A percentile compares a stretch with the other conserved stretches of the same genome.
phyloP scores from a whole-genome alignment of 768 basidiomycete genomes.

The Mycena vulgaris region DNA sequence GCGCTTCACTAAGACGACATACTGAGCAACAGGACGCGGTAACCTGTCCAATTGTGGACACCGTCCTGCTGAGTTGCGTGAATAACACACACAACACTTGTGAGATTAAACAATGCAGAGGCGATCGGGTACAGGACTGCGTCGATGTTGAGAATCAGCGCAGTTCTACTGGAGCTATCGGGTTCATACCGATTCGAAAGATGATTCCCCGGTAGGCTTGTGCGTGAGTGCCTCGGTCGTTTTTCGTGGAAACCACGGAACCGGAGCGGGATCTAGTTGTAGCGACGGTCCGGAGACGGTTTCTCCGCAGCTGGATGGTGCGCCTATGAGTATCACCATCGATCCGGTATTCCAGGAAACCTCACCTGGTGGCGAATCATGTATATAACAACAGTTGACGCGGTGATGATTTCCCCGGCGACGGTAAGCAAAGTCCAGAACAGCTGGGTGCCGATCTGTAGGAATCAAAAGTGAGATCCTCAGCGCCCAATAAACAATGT shows the following conservation, averaged over 20 bases:
- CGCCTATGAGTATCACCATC: not conserved
- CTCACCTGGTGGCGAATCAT: conserved; percentile 15
- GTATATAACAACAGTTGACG: conserved; percentile 15
- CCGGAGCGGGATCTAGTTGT: conserved; percentile 1
- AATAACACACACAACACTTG: conserved; percentile 12
- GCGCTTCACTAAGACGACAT: not conserved
- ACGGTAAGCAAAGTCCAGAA: conserved; percentile 21
- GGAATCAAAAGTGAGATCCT: not conserved
- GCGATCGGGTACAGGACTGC: conserved; percentile 21
- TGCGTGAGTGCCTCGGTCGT: conserved; percentile 6
- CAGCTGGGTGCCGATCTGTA: conserved; percentile 18
- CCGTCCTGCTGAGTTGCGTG: conserved; percentile 14
- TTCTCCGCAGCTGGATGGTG: conserved; percentile 10
- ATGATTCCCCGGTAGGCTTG: conserved; percentile 10
- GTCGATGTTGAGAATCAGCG: conserved; percentile 8
- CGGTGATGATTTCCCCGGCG: conserved; percentile 16
- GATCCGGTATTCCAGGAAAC: not conserved
- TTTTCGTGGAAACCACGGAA: not conserved
- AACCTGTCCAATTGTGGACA: conserved; percentile 21
- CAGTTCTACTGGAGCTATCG: not conserved
- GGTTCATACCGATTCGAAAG: conserved; percentile 13
- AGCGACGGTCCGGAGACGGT: no score
- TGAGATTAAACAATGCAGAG: conserved; percentile 17
- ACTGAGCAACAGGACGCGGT: conserved; percentile 16
- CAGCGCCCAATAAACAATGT: not conserved